Conservation (phyloP, 2,329 filamentous ascomycete genomes). For the Trichoderma oligosporum region DNA sequence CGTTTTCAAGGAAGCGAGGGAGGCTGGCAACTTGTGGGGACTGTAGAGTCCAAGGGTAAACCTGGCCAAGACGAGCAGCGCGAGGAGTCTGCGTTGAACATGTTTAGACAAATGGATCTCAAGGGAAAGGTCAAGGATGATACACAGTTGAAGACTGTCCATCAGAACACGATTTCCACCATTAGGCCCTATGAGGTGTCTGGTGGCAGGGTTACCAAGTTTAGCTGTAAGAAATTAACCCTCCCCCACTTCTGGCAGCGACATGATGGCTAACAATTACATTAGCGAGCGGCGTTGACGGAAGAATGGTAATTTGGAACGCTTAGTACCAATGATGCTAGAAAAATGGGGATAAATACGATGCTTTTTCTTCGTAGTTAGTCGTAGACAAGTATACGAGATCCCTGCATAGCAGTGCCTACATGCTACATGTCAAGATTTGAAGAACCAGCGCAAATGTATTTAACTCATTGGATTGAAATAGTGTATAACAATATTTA, state of each 20-base stretch:
- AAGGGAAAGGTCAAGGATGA: constrained; percentile 91
- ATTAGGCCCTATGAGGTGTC: constrained; percentile 70
- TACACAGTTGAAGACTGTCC: constrained; percentile 88
- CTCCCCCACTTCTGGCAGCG: background rate
- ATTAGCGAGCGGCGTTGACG: constrained; percentile 75
- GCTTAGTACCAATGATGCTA: constrained; percentile 28
- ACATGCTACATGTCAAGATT: background rate
- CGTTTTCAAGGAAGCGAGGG: constrained; percentile 73
- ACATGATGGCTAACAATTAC: constrained; percentile 28
- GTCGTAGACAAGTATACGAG: background rate
- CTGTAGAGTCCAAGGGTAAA: constrained; percentile 70
- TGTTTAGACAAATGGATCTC: constrained; percentile 98
- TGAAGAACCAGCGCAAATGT: background rate
- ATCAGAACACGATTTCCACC: constrained; percentile 93
- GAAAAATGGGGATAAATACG: background rate
- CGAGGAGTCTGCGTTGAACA: constrained; percentile 92
- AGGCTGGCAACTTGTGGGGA: constrained; percentile 81
- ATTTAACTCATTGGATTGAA: constrained; percentile 12
- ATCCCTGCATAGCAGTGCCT: background rate
- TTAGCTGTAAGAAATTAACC: constrained; percentile 67
- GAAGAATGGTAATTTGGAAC: constrained; percentile 75
- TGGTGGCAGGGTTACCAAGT: constrained; percentile 65
- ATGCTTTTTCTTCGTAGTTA: background rate
- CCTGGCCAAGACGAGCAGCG: constrained; percentile 58
- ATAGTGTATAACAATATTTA: constrained; percentile 4